Evolutionary conservation across 1,284 basidiomycete species (phyloP).

Genomic region (Meira miltonrushii): DNA sequence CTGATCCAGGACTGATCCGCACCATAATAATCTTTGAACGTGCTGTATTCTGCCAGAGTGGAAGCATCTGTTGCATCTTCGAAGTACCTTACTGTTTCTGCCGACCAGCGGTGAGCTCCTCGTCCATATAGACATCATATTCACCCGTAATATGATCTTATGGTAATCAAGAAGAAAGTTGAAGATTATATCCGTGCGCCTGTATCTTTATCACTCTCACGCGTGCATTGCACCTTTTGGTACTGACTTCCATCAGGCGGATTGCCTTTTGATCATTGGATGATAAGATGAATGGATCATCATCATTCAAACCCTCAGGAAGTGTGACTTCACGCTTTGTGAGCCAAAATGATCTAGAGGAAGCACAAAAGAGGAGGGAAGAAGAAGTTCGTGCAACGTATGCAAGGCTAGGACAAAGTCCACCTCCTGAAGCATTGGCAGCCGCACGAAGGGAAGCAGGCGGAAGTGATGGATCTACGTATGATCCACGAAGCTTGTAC

Average conservation of each 20-base stretch:
- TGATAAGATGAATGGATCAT: no score
- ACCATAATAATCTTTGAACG: conserved; percentile 13
- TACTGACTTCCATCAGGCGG: no score
- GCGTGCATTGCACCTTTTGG: no score
- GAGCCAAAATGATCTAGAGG: conserved; percentile 18
- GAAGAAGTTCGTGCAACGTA: conserved; percentile 12
- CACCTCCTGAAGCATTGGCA: conserved; percentile 9
- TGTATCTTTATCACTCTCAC: no score
- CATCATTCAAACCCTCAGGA: neutral
- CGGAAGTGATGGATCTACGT: conserved; percentile 8
- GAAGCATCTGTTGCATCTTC: neutral
- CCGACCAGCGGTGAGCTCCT: no score
- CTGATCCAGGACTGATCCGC: conserved; percentile 10
- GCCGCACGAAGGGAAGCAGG: neutral
- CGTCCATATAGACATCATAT: no score
- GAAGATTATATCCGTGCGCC: no score
- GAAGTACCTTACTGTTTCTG: no score
- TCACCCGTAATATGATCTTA: no score
- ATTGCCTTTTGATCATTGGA: no score
- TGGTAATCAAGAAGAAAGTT: no score
- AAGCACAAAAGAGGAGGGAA: conserved; percentile 11
- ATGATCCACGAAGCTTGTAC: conserved; percentile 30
- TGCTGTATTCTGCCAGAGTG: neutral
- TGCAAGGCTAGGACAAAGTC: conserved; percentile 14
- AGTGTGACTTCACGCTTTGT: conserved; percentile 26